Evolutionary conservation across 2,329 filamentous ascomycete genomes (phyloP).

Genomic region (Ceratocystis destructans): DNA sequence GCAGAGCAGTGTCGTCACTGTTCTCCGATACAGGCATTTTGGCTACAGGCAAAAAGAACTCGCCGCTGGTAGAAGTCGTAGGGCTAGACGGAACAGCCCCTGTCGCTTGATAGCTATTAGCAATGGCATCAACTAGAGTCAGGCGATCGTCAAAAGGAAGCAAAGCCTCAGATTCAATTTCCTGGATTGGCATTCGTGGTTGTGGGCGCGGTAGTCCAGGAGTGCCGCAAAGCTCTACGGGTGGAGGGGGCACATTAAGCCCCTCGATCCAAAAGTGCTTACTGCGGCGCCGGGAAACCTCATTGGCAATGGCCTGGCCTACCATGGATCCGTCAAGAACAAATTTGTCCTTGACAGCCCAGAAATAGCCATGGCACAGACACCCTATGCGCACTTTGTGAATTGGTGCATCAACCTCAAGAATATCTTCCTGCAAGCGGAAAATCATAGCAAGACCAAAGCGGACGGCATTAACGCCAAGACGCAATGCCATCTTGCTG

Average conservation of each 20-base stretch:
- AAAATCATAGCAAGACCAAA: conserved; percentile 80
- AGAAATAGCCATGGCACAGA: conserved; percentile 80
- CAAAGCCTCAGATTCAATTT: conserved; percentile 49
- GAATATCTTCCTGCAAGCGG: conserved; percentile 72
- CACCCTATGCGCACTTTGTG: conserved; percentile 70
- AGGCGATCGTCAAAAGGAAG: conserved; percentile 62
- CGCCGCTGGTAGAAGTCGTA: conserved; percentile 51
- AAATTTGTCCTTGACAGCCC: conserved; percentile 63
- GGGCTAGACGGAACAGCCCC: conserved; percentile 58
- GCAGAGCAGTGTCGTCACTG: conserved; percentile 41
- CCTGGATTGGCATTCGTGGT: conserved; percentile 36
- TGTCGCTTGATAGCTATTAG: conserved; percentile 52
- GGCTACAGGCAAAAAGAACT: not conserved
- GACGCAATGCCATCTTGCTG: conserved; percentile 54
- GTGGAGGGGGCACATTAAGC: conserved; percentile 55
- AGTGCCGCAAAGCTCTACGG: conserved; percentile 46
- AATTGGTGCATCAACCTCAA: conserved; percentile 47
- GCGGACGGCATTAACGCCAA: conserved; percentile 70
- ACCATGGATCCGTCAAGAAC: conserved; percentile 57
- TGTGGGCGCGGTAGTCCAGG: conserved; percentile 34
- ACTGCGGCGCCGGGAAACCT: conserved; percentile 59
- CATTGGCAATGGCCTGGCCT: conserved; percentile 58
- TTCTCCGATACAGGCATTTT: conserved; percentile 19
- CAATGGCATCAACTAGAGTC: conserved; percentile 60
- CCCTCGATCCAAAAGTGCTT: conserved; percentile 68